Percentiles rank a stretch among this genome's conserved stretches.
phyloP scores from a whole-genome alignment of 495 filamentous ascomycete species.

The Aspergillus heteromorphus region DNA sequence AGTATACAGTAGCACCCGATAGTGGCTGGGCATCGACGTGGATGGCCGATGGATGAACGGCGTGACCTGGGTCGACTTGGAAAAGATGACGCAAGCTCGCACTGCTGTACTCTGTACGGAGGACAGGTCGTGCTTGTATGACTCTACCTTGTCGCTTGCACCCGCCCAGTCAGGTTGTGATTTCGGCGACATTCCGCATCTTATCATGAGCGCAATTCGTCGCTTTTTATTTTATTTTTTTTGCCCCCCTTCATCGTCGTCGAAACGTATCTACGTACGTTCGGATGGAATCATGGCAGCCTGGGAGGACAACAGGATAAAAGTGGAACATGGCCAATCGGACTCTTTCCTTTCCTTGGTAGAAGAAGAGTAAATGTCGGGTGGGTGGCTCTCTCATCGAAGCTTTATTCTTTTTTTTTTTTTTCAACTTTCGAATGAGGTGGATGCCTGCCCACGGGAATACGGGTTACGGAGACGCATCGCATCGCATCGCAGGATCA shows the following conservation, averaged over 20 bases:
- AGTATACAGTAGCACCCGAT: neutral
- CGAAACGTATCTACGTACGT: no score
- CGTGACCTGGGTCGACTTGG: neutral
- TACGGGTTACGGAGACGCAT: no score
- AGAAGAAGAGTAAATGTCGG: no score
- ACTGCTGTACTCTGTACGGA: neutral
- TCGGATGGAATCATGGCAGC: neutral
- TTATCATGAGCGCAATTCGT: neutral
- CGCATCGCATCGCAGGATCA: neutral
- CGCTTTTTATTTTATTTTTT: no score
- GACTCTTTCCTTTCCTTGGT: neutral
- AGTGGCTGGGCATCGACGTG: neutral
- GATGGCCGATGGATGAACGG: neutral
- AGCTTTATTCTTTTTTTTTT: neutral
- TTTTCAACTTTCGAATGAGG: no score
- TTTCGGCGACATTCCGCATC: neutral
- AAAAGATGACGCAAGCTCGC: conserved; percentile 1
- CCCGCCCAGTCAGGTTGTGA: neutral
- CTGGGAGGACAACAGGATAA: neutral
- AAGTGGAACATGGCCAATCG: neutral
- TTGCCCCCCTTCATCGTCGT: no score
- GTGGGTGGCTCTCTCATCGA: neutral
- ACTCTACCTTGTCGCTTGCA: neutral
- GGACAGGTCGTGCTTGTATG: neutral
- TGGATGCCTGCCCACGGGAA: no score